phyloP scores from a whole-genome alignment of 2,329 filamentous ascomycete genomes.

The Fusarium drepaniforme region DNA sequence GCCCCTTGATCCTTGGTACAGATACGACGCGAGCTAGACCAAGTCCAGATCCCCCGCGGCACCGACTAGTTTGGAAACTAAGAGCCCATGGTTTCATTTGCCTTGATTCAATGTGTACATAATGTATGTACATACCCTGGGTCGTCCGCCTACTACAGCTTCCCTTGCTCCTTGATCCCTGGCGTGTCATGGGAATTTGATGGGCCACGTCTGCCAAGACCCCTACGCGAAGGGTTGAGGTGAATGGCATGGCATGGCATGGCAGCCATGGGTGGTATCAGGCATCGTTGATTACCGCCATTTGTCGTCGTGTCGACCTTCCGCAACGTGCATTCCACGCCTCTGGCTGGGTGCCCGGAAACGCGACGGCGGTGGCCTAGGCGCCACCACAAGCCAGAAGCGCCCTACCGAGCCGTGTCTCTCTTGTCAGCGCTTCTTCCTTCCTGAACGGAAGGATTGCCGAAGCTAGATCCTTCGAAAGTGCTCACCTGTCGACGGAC shows the following conservation, averaged over 20 bases:
- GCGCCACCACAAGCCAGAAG: constrained; percentile 9
- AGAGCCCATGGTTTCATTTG: constrained; percentile 6
- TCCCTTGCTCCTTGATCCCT: constrained; percentile 2
- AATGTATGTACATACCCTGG: constrained; percentile 4
- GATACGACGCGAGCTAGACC: constrained; percentile 21
- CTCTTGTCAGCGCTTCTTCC: not conserved
- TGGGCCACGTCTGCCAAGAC: constrained; percentile 2
- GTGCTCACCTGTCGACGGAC: not conserved
- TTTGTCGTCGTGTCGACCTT: constrained; percentile 10
- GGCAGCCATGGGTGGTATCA: not conserved
- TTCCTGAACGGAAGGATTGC: not conserved
- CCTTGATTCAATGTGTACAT: not conserved
- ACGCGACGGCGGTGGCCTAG: constrained; percentile 10
- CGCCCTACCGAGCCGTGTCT: not conserved
- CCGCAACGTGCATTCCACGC: not conserved
- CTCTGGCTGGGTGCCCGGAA: not conserved
- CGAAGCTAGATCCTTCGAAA: not conserved
- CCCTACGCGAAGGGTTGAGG: not conserved
- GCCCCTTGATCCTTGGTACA: constrained; percentile 3
- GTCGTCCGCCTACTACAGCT: not conserved
- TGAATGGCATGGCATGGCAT: not conserved
- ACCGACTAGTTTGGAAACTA: constrained; percentile 28
- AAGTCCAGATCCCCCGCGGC: constrained; percentile 34
- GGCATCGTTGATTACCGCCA: constrained; percentile 1
- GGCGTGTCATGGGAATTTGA: not conserved